phyloP scores from a whole-genome alignment of 768 basidiomycete species.

The Mycena amicta region DNA sequence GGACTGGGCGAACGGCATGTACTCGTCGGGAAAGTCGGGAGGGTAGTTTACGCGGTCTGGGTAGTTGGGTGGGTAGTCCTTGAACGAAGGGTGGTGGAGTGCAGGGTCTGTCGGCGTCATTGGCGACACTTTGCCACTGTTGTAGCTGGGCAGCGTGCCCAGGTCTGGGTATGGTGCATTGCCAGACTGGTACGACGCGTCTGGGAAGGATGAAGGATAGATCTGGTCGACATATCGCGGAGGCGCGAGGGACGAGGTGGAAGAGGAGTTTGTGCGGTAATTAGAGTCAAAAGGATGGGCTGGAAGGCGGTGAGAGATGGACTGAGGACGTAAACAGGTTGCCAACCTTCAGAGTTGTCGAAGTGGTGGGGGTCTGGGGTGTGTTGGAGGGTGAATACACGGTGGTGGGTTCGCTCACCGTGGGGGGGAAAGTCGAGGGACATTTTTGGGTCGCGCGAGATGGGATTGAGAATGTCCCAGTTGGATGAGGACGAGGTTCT shows the following conservation, averaged over 20 bases:
- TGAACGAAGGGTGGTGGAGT: conserved; percentile 63
- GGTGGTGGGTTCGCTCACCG: conserved; percentile 54
- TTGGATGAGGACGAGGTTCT: conserved; percentile 38
- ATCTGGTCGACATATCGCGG: conserved; percentile 53
- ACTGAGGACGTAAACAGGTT: neutral
- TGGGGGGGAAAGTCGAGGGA: conserved; percentile 61
- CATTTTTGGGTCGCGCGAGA: conserved; percentile 44
- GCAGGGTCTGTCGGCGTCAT: conserved; percentile 71
- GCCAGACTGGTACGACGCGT: conserved; percentile 58
- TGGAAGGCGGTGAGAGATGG: neutral
- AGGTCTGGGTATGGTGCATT: conserved; percentile 63
- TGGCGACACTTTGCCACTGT: conserved; percentile 76
- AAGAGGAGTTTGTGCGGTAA: conserved; percentile 73
- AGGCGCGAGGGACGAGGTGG: conserved; percentile 67
- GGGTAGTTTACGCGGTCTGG: conserved; percentile 60
- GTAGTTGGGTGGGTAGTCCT: conserved; percentile 65
- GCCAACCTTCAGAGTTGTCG: conserved; percentile 47
- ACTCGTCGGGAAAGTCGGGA: conserved; percentile 66
- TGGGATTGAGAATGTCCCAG: conserved; percentile 51
- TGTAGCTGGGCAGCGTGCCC: conserved; percentile 59
- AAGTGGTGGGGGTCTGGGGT: conserved; percentile 40
- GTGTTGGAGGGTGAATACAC: conserved; percentile 42
- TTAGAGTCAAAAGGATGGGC: conserved; percentile 31
- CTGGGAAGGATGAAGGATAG: conserved; percentile 61
- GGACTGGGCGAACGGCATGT: conserved; percentile 46